Evolutionary conservation across 2,329 filamentous ascomycete species (phyloP).

Genomic region (Penicillium psychrosexuale): DNA sequence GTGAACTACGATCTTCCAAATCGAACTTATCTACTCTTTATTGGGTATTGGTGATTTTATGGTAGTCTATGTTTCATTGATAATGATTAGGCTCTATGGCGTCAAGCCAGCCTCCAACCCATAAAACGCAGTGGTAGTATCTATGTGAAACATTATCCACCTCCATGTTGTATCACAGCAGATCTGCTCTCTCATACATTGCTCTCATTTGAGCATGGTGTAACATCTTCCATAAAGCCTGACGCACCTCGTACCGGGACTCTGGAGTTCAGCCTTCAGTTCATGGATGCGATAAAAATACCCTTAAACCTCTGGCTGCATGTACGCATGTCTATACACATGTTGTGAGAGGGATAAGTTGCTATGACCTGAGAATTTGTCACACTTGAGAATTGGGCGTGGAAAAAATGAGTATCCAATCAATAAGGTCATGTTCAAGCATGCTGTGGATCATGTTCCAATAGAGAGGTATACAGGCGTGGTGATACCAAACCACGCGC

Average conservation of each 20-base stretch:
- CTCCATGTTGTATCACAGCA: neutral
- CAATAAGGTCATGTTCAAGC: neutral
- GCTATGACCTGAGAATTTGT: neutral
- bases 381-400: neutral
- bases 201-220: neutral
- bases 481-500: conserved; percentile 10
- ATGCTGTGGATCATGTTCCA: neutral
- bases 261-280: conserved; percentile 1
- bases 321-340: conserved; percentile 4
- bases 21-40: neutral
- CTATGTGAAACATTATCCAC: conserved; percentile 3
- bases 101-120: neutral
- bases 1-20: neutral
- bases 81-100: neutral
- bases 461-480: neutral
- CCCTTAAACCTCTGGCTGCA: conserved; percentile 1
- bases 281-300: neutral
- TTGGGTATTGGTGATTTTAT: neutral
- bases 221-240: neutral
- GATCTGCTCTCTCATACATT: neutral
- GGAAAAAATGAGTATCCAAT: neutral
- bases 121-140: neutral
- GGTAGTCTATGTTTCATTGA: neutral
- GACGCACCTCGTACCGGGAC: conserved; percentile 5
- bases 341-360: neutral